Conservation (phyloP, 164 flowering plant genomes). For the Sextonia rubra region DNA sequence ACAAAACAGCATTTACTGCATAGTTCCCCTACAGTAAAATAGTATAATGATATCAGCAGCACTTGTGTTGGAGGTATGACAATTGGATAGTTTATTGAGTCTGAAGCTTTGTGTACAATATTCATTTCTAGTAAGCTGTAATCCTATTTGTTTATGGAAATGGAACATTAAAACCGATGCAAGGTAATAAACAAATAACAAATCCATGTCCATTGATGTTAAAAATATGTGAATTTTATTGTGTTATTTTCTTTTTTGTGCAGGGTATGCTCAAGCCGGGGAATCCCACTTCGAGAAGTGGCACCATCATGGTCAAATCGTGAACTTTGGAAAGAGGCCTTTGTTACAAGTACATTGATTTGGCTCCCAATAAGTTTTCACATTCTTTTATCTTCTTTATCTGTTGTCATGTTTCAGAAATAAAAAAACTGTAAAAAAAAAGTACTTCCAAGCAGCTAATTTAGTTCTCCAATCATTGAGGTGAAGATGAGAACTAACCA, state of each 20-base stretch:
- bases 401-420: background rate
- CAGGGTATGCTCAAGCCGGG: conserved; percentile 62
- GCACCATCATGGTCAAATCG: conserved; percentile 73
- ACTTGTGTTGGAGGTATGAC: no score
- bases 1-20: no score
- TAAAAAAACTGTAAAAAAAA: no score
- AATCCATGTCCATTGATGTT: no score
- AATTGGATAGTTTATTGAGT: no score
- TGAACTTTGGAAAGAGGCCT: conserved; percentile 79
- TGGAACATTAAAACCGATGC: no score
- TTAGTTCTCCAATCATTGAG: background rate
- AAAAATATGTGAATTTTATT: background rate
- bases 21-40: no score
- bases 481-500: background rate
- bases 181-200: no score
- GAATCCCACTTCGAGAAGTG: conserved; percentile 70
- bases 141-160: background rate
- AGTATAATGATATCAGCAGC: no score
- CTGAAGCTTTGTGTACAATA: no score
- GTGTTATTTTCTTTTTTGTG: conserved; percentile 5
- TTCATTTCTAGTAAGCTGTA: no score
- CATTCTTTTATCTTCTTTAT: background rate
- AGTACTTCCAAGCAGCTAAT: background rate
- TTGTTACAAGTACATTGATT: conserved; percentile 61
- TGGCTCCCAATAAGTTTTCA: background rate